Evolutionary conservation across 805 yeast species (phyloP).

Genomic region (Torulaspora indica): DNA sequence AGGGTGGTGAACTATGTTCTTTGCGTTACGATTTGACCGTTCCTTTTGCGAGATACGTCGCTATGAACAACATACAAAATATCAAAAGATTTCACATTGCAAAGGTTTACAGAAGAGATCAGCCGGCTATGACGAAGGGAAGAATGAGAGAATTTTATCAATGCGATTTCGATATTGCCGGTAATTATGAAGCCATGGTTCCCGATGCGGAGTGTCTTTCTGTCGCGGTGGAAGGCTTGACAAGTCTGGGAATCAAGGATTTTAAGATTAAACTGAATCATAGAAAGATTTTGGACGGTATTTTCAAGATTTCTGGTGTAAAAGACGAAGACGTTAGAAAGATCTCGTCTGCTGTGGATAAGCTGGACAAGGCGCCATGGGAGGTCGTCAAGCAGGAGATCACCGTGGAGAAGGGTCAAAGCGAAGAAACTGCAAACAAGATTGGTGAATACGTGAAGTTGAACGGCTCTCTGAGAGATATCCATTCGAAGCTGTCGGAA

Average conservation of each 20-base stretch:
- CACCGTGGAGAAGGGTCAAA: slow-evolving; percentile 83
- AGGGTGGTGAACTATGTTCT: slow-evolving; percentile 96
- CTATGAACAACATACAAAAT: slow-evolving; percentile 84
- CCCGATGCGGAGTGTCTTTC: slow-evolving; percentile 91
- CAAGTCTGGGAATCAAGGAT: slow-evolving; percentile 75
- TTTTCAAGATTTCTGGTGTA: slow-evolving; percentile 92
- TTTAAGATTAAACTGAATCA: slow-evolving; percentile 92
- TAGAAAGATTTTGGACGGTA: slow-evolving; percentile 93
- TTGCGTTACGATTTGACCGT: slow-evolving; percentile 95
- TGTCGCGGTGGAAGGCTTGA: slow-evolving; percentile 78
- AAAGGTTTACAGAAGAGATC: slow-evolving; percentile 97
- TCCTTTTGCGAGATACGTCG: slow-evolving; percentile 96
- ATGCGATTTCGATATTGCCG: slow-evolving; percentile 98
- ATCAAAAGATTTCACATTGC: slow-evolving; percentile 97
- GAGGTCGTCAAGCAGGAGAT: slow-evolving; percentile 88
- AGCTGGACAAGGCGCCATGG: slow-evolving; percentile 95
- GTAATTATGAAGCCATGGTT: slow-evolving; percentile 86
- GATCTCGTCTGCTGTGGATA: slow-evolving; percentile 93
- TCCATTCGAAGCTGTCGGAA: slow-evolving; percentile 49
- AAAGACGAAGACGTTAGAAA: slow-evolving; percentile 89
- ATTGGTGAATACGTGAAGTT: slow-evolving; percentile 89
- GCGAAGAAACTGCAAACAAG: slow-evolving; percentile 86
- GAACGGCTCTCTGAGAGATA: slow-evolving; percentile 68
- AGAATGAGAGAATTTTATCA: slow-evolving; percentile 99
- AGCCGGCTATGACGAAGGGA: slow-evolving; percentile 99